Evolutionary conservation across 1,284 basidiomycete species (phyloP).

Genomic region (Anthracocystis panici-leucophaei): DNA sequence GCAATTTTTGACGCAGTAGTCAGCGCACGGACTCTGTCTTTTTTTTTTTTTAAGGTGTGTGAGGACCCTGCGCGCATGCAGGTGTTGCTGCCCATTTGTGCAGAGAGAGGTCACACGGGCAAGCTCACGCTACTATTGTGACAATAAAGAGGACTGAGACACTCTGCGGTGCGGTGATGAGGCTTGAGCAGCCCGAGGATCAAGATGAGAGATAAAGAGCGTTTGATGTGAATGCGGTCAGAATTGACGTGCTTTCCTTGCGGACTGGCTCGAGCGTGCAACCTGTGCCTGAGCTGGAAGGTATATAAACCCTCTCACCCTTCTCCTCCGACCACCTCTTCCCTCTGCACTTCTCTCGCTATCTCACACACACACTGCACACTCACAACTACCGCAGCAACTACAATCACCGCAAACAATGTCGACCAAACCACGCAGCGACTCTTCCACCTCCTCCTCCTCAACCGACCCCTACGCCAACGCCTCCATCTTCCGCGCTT

Average conservation of each 20-base stretch:
- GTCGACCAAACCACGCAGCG: conserved; percentile 39
- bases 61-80: conserved; percentile 28
- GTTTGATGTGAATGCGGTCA: neutral
- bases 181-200: too few relatives aligned
- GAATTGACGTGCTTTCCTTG: neutral
- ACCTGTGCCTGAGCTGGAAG: neutral
- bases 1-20: too few relatives aligned
- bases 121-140: neutral
- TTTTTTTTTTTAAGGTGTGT: neutral
- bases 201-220: too few relatives aligned
- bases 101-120: conserved; percentile 22
- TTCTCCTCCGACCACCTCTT: neutral
- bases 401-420: conserved; percentile 9
- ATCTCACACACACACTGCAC: neutral
- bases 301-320: conserved; percentile 4
- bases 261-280: neutral
- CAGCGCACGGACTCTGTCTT: conserved; percentile 10
- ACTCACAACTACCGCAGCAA: neutral
- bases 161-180: too few relatives aligned
- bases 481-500: conserved; percentile 38
- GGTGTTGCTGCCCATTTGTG: conserved; percentile 19
- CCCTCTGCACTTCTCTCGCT: neutral
- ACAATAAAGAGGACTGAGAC: too few relatives aligned
- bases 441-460: conserved; percentile 25
- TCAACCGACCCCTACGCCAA: conserved; percentile 41